Conservation (phyloP, 1,139 yeast species). For the Kurtzmaniella quercitrusa region DNA sequence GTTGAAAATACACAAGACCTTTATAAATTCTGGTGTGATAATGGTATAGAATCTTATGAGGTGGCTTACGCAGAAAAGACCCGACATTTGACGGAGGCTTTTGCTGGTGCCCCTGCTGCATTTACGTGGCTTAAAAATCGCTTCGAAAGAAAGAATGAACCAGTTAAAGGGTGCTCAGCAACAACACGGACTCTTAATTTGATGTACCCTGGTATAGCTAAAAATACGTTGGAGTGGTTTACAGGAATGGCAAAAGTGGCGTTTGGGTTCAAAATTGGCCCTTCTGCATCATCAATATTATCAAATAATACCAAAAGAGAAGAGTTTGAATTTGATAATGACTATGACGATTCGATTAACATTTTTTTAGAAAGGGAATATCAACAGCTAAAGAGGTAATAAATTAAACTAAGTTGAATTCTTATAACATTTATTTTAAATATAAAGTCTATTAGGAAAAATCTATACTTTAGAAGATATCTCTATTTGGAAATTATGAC, state of each 20-base stretch:
- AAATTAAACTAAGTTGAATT: too few relatives aligned
- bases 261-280: neutral
- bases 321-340: neutral
- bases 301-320: neutral
- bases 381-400: neutral
- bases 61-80: constrained; percentile 21
- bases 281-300: neutral
- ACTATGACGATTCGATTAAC: neutral
- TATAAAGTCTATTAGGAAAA: too few relatives aligned
- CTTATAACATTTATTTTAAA: too few relatives aligned
- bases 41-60: constrained; percentile 27
- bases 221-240: neutral
- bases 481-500: too few relatives aligned
- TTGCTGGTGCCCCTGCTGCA: constrained; percentile 30
- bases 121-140: constrained; percentile 22
- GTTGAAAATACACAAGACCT: constrained; percentile 17
- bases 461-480: too few relatives aligned
- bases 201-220: constrained; percentile 5
- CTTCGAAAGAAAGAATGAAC: constrained; percentile 17
- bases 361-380: neutral
- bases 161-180: constrained; percentile 22
- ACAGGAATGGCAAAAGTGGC: neutral
- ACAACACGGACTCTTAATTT: constrained; percentile 3
- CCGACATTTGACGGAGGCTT: constrained; percentile 25
- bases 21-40: constrained; percentile 27